Evolutionary conservation across 2,329 filamentous ascomycete species (phyloP).

Genomic region (Torrubiella hemipterigena): DNA sequence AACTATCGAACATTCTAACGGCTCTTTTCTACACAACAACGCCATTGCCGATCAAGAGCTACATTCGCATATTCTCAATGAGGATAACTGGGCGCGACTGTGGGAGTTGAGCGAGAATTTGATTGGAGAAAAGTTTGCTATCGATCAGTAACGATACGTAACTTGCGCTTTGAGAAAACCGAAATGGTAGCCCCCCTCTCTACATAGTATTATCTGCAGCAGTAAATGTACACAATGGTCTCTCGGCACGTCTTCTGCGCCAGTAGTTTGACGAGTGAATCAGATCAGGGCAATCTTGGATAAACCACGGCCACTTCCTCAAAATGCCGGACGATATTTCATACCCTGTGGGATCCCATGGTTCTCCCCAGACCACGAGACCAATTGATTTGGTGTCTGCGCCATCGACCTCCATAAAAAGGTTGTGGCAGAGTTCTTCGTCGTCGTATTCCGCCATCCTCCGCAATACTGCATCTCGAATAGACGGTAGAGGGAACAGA

Average conservation of each 20-base stretch:
- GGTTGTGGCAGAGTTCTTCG: constrained; percentile 8
- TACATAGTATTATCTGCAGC: no score
- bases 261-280: no score
- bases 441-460: constrained; percentile 6
- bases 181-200: no score
- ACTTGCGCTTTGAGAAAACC: no score
- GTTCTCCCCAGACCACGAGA: constrained; percentile 35
- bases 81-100: constrained; percentile 21
- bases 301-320: constrained; percentile 29
- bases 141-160: no score
- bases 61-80: constrained; percentile 15
- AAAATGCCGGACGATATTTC: constrained; percentile 30
- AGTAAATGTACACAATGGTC: no score
- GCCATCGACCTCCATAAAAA: constrained; percentile 4
- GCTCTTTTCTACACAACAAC: constrained; percentile 6
- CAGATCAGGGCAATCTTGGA: no score
- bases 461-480: constrained; percentile 4
- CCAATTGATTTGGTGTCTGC: constrained; percentile 4
- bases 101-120: constrained; percentile 22
- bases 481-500: constrained; percentile 5
- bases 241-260: no score
- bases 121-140: constrained; percentile 2
- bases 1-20: constrained; percentile 5
- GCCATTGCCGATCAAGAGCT: constrained; percentile 5
- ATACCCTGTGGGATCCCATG: constrained; percentile 31